Percentiles rank a stretch among this genome's conserved stretches.
Evolutionary conservation across 805 yeast genomes (phyloP).

Genomic region (Pichia occidentalis): DNA sequence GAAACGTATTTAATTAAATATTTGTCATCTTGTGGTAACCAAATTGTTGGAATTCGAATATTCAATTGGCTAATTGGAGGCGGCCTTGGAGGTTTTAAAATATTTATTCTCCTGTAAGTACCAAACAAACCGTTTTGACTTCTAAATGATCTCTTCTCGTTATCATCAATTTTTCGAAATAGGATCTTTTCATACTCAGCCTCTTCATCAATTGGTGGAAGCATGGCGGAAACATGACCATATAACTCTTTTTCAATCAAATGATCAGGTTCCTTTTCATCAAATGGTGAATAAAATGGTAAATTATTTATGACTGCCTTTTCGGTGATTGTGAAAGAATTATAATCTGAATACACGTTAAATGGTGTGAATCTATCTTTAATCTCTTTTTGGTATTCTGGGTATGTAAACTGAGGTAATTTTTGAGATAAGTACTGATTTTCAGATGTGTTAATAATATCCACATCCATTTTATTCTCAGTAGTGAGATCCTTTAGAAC

Average conservation of each 20-base stretch:
- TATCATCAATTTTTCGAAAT: constrained; percentile 41
- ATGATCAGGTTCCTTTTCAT: constrained; percentile 29
- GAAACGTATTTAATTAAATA: constrained; percentile 73
- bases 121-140: constrained; percentile 52
- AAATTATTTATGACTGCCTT: constrained; percentile 41
- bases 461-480: neutral
- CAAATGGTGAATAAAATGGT: constrained; percentile 44
- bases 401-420: constrained; percentile 28
- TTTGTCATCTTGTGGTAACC: constrained; percentile 94
- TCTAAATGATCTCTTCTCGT: constrained; percentile 35
- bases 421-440: constrained; percentile 4
- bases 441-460: neutral
- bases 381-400: constrained; percentile 20
- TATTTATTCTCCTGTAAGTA: constrained; percentile 50
- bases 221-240: constrained; percentile 59
- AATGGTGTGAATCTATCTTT: constrained; percentile 32
- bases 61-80: constrained; percentile 79
- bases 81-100: constrained; percentile 83
- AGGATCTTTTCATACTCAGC: constrained; percentile 53
- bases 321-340: constrained; percentile 40
- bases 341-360: constrained; percentile 38
- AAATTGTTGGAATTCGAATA: constrained; percentile 82
- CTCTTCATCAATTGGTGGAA: constrained; percentile 59
- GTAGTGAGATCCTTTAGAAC: neutral
- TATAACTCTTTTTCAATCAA: constrained; percentile 24